These are phyloP conservation scores for Talaromyces sp. DNA, from an alignment of 2,329 filamentous ascomycete genomes.

Conservation along the genomic window DNA sequence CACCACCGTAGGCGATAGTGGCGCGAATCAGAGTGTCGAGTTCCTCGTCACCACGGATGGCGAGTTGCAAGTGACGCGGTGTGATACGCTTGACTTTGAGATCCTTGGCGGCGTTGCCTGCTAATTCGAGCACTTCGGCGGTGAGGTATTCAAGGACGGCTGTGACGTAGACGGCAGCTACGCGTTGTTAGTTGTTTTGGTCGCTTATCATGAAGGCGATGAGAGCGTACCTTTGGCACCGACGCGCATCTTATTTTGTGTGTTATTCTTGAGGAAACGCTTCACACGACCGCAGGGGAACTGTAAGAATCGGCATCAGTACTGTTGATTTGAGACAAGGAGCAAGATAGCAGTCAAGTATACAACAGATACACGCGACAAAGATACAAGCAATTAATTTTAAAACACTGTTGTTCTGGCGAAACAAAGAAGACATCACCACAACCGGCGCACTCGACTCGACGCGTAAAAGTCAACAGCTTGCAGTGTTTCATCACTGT, in stretches of 20 bases:
- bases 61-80: conserved; percentile 92
- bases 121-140: conserved; percentile 94
- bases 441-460: background rate
- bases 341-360: background rate
- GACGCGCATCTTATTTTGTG: conserved; percentile 99
- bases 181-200: conserved; percentile 4
- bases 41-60: conserved; percentile 97
- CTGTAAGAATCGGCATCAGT: conserved; percentile 47
- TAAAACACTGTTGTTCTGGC: background rate
- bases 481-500: background rate
- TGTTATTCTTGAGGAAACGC: conserved; percentile 99
- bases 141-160: conserved; percentile 98
- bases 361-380: background rate
- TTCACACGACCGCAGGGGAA: conserved; percentile 99
- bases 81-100: conserved; percentile 99
- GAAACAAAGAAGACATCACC: background rate
- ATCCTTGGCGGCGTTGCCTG: conserved; percentile 98
- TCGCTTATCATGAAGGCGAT: background rate
- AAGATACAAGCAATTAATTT: background rate
- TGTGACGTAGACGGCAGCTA: conserved; percentile 92
- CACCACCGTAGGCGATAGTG: conserved; percentile 97
- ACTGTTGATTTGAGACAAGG: background rate
- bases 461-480: conserved; percentile 5
- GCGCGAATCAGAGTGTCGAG: conserved; percentile 95
- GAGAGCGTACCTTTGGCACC: conserved; percentile 69